Conservation (phyloP, 345 rosid genomes). For the Populus alba region DNA sequence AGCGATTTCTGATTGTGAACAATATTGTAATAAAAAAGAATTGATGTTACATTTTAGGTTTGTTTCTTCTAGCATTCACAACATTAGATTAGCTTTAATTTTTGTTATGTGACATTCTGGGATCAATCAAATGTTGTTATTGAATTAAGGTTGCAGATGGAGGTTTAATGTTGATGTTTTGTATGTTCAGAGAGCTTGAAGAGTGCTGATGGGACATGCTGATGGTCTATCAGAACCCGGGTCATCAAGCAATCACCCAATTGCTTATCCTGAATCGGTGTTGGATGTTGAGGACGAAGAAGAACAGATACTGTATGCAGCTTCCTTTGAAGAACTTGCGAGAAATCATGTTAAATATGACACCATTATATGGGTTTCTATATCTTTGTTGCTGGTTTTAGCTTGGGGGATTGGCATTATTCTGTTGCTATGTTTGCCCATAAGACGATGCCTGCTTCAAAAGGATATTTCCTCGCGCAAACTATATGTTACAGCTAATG, state of each 20-base stretch:
- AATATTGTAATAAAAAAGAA: neutral
- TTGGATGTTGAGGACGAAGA: constrained; percentile 36
- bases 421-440: constrained; percentile 66
- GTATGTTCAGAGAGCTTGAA: constrained; percentile 2
- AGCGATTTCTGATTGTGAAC: neutral
- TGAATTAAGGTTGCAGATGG: neutral
- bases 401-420: constrained; percentile 77
- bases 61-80: neutral
- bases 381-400: constrained; percentile 60
- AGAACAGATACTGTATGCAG: constrained; percentile 45
- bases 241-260: constrained; percentile 38
- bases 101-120: neutral
- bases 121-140: neutral
- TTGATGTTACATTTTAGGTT: neutral
- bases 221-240: constrained; percentile 45
- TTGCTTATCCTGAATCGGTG: constrained; percentile 39
- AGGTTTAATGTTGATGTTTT: neutral
- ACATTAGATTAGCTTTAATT: neutral
- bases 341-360: constrained; percentile 45
- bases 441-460: constrained; percentile 51
- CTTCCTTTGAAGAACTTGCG: constrained; percentile 64
- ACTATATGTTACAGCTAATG: constrained; percentile 55
- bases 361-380: constrained; percentile 62
- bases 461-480: constrained; percentile 64
- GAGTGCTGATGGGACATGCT: constrained; percentile 54